phyloP scores from a whole-genome alignment of 2,329 filamentous ascomycete species.

The Fusarium chlamydosporum region DNA sequence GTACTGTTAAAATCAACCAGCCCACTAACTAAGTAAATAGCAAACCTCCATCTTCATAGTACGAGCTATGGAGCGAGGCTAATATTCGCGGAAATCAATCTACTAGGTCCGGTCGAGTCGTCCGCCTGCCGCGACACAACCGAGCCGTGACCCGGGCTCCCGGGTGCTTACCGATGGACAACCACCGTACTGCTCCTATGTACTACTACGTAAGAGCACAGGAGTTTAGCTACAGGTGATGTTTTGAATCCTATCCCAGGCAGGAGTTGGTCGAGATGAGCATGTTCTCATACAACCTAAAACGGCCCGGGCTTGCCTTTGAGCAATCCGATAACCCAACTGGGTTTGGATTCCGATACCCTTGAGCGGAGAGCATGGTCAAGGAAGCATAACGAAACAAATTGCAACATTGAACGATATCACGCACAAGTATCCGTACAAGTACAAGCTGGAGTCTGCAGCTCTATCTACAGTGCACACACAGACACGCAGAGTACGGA shows the following conservation, averaged over 20 bases:
- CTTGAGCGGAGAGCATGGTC: slow-evolving; percentile 20
- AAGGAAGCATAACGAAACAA: slow-evolving; percentile 6
- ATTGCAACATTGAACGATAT: slow-evolving; percentile 5
- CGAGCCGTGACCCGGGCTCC: slow-evolving; percentile 45
- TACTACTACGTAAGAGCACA: slow-evolving; percentile 15
- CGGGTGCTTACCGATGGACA: slow-evolving; percentile 43
- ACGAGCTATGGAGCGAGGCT: slow-evolving; percentile 27
- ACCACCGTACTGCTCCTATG: slow-evolving; percentile 3
- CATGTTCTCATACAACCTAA: slow-evolving; percentile 26
- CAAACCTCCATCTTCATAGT: slow-evolving; percentile 26
- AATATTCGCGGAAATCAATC: slow-evolving; percentile 15
- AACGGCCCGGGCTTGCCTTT: slow-evolving; percentile 26
- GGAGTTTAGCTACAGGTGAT: slow-evolving; percentile 6
- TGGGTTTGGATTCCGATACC: slow-evolving; percentile 32
- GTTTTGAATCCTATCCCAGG: slow-evolving; percentile 22
- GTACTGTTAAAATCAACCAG: slow-evolving; percentile 21
- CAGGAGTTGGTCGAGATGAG: slow-evolving; percentile 9
- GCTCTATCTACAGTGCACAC: slow-evolving; percentile 3
- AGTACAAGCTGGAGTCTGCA: not conserved
- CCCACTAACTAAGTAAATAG: not conserved
- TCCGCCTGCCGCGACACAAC: slow-evolving; percentile 41
- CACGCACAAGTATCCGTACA: slow-evolving; percentile 6
- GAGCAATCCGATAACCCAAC: slow-evolving; percentile 22
- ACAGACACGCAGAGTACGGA: slow-evolving; percentile 1
- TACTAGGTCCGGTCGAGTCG: slow-evolving; percentile 42